Conservation (phyloP, 2,329 filamentous ascomycete genomes). For the Cladosporium phlei region DNA sequence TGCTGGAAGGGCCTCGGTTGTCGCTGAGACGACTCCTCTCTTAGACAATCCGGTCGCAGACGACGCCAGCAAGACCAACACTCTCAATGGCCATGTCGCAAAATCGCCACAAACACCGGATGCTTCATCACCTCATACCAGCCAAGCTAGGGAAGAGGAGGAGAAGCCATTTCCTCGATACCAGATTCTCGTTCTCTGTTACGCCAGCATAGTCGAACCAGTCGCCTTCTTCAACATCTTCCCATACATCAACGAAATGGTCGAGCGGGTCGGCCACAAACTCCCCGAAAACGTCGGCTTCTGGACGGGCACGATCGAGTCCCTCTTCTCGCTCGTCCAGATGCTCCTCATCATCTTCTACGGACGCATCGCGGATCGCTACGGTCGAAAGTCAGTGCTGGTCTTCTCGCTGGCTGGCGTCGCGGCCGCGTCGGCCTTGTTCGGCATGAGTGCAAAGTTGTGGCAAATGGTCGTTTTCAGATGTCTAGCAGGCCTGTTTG, state of each 20-base stretch:
- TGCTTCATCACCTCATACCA: background rate
- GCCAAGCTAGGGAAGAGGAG: conserved; percentile 7
- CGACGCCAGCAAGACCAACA: background rate
- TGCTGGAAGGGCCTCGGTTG: background rate
- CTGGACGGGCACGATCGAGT: conserved; percentile 69
- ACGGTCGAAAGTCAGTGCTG: conserved; percentile 69
- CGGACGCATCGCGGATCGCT: conserved; percentile 62
- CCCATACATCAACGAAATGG: conserved; percentile 75
- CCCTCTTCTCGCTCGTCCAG: conserved; percentile 68
- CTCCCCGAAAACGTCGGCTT: conserved; percentile 67
- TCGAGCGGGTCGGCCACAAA: conserved; percentile 60
- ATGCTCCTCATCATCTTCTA: conserved; percentile 74
- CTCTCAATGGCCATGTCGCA: conserved; percentile 2
- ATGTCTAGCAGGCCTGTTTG: conserved; percentile 67
- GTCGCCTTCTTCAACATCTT: conserved; percentile 82
- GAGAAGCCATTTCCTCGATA: conserved; percentile 51
- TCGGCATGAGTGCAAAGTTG: conserved; percentile 63
- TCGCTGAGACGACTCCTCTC: conserved; percentile 25
- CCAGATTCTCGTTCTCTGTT: conserved; percentile 72
- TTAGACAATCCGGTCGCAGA: conserved; percentile 18
- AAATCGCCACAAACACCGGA: conserved; percentile 3
- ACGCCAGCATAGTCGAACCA: conserved; percentile 67
- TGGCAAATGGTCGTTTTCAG: conserved; percentile 71
- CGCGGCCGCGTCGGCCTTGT: conserved; percentile 56
- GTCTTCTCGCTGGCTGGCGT: conserved; percentile 63